Percentiles rank a stretch among this genome's conserved stretches.
These are phyloP conservation scores for Hirsutella rhossiliensis DNA, from an alignment of 2,329 filamentous ascomycete species.

Conservation along the genomic window DNA sequence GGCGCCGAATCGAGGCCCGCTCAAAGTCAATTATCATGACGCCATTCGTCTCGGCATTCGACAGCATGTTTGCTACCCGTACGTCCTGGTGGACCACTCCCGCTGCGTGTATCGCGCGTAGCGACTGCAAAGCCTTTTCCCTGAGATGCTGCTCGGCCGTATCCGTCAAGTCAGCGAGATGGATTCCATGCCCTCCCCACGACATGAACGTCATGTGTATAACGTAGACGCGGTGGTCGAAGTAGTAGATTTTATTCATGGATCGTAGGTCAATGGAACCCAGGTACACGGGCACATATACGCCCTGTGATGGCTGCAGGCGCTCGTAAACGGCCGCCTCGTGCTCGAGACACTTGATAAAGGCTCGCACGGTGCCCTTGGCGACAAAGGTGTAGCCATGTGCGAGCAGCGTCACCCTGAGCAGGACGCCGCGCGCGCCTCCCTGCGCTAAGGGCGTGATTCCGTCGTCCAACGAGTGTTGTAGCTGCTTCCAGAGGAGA, in stretches of 20 bases:
- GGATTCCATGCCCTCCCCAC: not conserved
- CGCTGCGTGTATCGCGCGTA: conserved; percentile 11
- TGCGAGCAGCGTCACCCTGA: conserved; percentile 24
- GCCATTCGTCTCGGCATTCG: conserved; percentile 9
- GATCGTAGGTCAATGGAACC: conserved; percentile 22
- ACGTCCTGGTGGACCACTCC: conserved; percentile 16
- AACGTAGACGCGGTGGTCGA: conserved; percentile 17
- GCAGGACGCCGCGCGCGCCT: conserved; percentile 26
- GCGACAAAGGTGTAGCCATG: conserved; percentile 30
- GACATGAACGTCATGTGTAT: conserved; percentile 13
- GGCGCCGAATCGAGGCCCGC: conserved; percentile 8
- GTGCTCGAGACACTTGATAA: conserved; percentile 20
- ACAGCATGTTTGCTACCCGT: conserved; percentile 13
- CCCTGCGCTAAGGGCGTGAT: conserved; percentile 13
- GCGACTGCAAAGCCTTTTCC: conserved; percentile 3
- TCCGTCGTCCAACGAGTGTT: conserved; percentile 15
- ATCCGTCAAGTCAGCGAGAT: not conserved
- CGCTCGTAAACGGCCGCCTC: conserved; percentile 22
- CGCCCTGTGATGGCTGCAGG: conserved; percentile 21
- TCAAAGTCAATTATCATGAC: conserved; percentile 21
- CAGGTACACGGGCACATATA: conserved; percentile 24
- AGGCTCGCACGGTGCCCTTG: conserved; percentile 26
- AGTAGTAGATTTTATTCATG: conserved; percentile 19
- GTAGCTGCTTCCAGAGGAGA: conserved; percentile 19
- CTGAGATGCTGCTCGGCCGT: not conserved